Conservation (phyloP, 2,329 filamentous ascomycete genomes). For the Cryoendolithus antarcticus region DNA sequence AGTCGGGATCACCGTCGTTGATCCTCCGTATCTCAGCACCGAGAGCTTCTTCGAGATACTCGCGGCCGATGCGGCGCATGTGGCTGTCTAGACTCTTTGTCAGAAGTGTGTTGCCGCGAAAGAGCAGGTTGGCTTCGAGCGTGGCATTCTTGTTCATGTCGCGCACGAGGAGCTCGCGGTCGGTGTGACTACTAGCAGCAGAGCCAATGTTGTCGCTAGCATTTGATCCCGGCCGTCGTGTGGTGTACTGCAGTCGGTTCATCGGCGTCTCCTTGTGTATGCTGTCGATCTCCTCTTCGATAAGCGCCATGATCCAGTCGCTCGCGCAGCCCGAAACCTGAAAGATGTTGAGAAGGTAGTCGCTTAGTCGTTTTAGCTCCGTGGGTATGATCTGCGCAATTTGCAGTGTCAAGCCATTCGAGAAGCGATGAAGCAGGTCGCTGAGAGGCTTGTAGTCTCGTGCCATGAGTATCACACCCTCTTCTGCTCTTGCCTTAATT, state of each 20-base stretch:
- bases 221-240: conserved; percentile 52
- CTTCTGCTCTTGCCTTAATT: conserved; percentile 70
- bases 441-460: conserved; percentile 76
- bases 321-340: conserved; percentile 75
- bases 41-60: conserved; percentile 80
- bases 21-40: conserved; percentile 80
- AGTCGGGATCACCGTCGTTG: conserved; percentile 79
- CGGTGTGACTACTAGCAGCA: conserved; percentile 30
- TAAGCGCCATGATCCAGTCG: conserved; percentile 85
- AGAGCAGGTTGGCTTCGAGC: conserved; percentile 85
- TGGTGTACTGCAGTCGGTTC: conserved; percentile 55
- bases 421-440: conserved; percentile 73
- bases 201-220: conserved; percentile 47
- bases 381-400: conserved; percentile 68
- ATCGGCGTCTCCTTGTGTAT: conserved; percentile 69
- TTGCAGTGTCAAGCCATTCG: conserved; percentile 69
- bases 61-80: conserved; percentile 86
- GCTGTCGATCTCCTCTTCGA: conserved; percentile 95
- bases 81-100: conserved; percentile 91
- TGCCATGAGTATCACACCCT: conserved; percentile 77
- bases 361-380: conserved; percentile 67
- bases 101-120: conserved; percentile 84
- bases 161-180: conserved; percentile 59
- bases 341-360: conserved; percentile 85
- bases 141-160: conserved; percentile 70